Evolutionary conservation across 495 filamentous ascomycete genomes (phyloP).

Genomic region (Trypethelium eluteriae): DNA sequence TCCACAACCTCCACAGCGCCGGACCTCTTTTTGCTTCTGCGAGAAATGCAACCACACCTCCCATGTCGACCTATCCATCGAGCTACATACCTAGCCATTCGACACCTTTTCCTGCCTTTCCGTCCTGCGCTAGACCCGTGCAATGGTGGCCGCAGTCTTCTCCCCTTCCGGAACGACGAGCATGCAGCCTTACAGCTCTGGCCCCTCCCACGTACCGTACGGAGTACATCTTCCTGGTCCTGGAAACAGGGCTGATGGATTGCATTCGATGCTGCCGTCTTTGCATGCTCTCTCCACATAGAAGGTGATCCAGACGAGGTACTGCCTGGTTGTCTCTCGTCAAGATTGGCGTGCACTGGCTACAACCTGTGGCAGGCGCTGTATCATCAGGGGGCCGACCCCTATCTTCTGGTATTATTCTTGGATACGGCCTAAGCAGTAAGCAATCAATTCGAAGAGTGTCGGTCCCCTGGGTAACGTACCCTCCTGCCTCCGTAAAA

Average conservation of each 20-base stretch:
- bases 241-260: neutral
- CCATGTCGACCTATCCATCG: neutral
- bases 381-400: no score
- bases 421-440: neutral
- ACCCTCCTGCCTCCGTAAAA: neutral
- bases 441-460: neutral
- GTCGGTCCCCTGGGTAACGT: neutral
- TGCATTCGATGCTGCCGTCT: neutral
- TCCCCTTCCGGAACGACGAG: neutral
- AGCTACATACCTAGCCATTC: neutral
- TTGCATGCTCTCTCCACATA: neutral
- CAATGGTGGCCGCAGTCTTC: neutral
- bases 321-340: no score
- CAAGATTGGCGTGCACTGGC: no score
- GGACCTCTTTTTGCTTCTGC: neutral
- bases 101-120: neutral
- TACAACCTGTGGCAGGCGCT: no score
- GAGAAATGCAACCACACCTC: constrained; percentile 6
- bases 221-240: neutral
- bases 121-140: neutral
- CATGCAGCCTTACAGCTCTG: neutral
- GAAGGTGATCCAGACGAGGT: no score
- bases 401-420: neutral
- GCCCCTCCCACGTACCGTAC: neutral
- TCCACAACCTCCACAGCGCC: neutral